These are phyloP conservation scores for Bondarzewia mesenterica DNA, from an alignment of 1,284 basidiomycete genomes.

Conservation along the genomic window DNA sequence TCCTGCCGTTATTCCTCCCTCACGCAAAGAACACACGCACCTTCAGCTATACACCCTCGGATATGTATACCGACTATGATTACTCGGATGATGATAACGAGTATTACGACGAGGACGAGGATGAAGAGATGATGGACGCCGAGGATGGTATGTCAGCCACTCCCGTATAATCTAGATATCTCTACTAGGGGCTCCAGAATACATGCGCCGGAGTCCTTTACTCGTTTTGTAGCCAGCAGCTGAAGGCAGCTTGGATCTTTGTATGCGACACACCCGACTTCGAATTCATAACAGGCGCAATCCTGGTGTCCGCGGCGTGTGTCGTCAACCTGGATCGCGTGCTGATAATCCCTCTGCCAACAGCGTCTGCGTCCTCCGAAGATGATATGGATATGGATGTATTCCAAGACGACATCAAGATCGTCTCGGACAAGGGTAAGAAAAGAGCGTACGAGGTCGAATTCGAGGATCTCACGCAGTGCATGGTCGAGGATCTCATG, in stretches of 20 bases:
- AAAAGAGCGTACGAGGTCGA: conserved; percentile 74
- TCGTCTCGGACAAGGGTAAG: conserved; percentile 41
- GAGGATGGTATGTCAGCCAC: conserved; percentile 15
- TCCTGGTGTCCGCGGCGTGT: neutral
- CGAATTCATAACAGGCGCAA: neutral
- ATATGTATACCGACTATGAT: conserved; percentile 70
- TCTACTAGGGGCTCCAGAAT: too few species aligned
- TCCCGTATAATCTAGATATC: too few species aligned
- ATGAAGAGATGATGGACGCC: conserved; percentile 59
- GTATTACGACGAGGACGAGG: conserved; percentile 55
- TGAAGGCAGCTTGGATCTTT: too few species aligned
- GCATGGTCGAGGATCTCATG: conserved; percentile 72
- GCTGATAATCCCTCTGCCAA: neutral
- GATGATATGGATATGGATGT: conserved; percentile 63
- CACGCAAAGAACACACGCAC: neutral
- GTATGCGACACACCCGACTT: too few species aligned
- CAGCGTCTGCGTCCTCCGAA: conserved; percentile 40
- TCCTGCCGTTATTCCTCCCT: neutral
- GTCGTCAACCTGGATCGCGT: neutral
- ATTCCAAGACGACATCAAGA: conserved; percentile 53
- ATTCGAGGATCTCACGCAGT: conserved; percentile 65
- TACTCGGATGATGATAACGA: conserved; percentile 62
- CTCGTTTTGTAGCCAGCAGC: too few species aligned
- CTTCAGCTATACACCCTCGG: conserved; percentile 5
- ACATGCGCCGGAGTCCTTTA: too few species aligned